Evolutionary conservation across 257 asterid species (phyloP), one percentile per base, ranked within the genome.

Genomic region (Fraxinus cuspidata): DNA sequence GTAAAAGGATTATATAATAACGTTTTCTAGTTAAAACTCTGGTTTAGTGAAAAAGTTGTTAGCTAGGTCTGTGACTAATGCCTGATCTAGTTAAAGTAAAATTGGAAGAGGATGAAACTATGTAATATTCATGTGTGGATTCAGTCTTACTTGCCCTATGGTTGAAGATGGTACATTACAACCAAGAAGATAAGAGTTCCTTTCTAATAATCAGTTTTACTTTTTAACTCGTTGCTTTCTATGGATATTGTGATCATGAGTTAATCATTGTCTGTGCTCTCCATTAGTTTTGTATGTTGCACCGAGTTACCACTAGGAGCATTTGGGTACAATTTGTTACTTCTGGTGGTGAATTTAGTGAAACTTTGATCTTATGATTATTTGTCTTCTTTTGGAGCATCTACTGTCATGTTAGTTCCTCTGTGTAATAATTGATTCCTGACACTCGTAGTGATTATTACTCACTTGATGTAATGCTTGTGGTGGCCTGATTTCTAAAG

Each of bases 401-500:
- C 34, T 60, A 70, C 18, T 40, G 12, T 53, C 65, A 21, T 29
- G 70, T 51, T 32, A 25, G 77, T 31, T 28, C 60, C 73, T 34
- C 77, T 34, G 68, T 58, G 63, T 53, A 11, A 74, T 42, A 60
- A 38, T 73, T 77, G 78, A 80, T 66, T 79, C 18, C 67, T 32
- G 29, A 70, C 74, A 21, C 69, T 38, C 71, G 68, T 71, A 71
- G 25, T 76, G 69, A 56, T 73, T 51, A 25, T 76, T 81, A 78
- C 74, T 81, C 75, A 88, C 82, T 70, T 56, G 47, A 66, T 73
- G 64, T 67, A 79, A 77, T 71, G 72, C 60, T 79, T 84, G 60
- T 85, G 78, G 71, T 83, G 84, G 77, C 81, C 72, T 85, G 83
- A 70, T 87, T 84, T 83, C 79, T 90, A 81, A 87, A 96, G 99